Evolutionary conservation across 2,329 filamentous ascomycete species (phyloP).

Genomic region (Blastomyces percursus): DNA sequence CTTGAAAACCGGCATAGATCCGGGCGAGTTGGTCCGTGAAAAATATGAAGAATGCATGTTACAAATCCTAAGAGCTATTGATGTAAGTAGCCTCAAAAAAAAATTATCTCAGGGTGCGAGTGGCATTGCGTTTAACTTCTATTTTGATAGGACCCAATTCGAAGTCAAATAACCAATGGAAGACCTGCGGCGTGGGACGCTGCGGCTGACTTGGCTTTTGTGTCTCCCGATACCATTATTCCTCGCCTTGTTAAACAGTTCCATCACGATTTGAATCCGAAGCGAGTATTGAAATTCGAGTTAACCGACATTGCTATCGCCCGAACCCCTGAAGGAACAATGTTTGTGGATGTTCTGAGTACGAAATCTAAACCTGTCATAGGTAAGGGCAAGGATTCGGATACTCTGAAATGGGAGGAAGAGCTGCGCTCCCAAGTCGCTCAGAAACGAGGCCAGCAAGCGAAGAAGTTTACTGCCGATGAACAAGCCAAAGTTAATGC

Average conservation of each 20-base stretch:
- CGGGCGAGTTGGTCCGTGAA: constrained; percentile 61
- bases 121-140: constrained; percentile 11
- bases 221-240: constrained; percentile 73
- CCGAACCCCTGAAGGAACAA: constrained; percentile 75
- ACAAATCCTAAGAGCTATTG: constrained; percentile 50
- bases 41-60: constrained; percentile 54
- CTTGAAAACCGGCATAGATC: constrained; percentile 68
- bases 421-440: constrained; percentile 78
- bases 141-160: constrained; percentile 22
- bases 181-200: constrained; percentile 69
- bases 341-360: constrained; percentile 81
- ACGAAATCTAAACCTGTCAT: constrained; percentile 63
- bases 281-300: constrained; percentile 60
- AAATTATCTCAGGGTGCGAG: neutral
- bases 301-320: constrained; percentile 88
- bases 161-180: constrained; percentile 26
- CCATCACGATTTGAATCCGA: constrained; percentile 57
- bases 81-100: constrained; percentile 38
- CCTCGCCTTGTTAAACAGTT: constrained; percentile 66
- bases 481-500: constrained; percentile 84
- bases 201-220: constrained; percentile 83
- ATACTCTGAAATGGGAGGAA: constrained; percentile 94
- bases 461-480: constrained; percentile 82
- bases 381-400: constrained; percentile 88
- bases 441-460: constrained; percentile 74